A percentile compares a stretch with the other conserved stretches of the same genome.
phyloP scores from a whole-genome alignment of 345 rosid species.

The Erodium maritimum region DNA sequence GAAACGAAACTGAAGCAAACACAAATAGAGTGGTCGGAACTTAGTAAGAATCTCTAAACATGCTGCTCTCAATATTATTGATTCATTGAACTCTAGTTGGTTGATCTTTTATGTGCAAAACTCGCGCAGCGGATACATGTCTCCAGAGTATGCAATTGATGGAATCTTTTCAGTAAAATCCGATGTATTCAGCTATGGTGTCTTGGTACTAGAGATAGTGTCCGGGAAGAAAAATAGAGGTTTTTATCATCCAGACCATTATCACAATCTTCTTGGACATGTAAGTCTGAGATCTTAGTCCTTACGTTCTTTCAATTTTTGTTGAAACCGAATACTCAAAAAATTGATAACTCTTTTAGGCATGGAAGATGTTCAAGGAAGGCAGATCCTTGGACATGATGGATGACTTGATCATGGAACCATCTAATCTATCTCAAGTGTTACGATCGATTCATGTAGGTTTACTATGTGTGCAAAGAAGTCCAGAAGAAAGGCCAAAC shows the following conservation, averaged over 20 bases:
- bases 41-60: conserved; percentile 18
- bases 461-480: conserved; percentile 20
- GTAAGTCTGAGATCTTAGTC: neutral
- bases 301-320: neutral
- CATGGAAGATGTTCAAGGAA: conserved; percentile 22
- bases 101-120: conserved; percentile 9
- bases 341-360: conserved; percentile 10
- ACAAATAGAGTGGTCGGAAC: conserved; percentile 40
- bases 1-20: conserved; percentile 17
- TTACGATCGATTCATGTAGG: conserved; percentile 22
- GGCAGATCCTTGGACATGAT: conserved; percentile 12
- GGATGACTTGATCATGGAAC: conserved; percentile 4
- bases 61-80: neutral
- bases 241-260: conserved; percentile 10
- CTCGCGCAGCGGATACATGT: too few relatives aligned
- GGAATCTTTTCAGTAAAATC: conserved; percentile 18
- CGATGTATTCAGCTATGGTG: conserved; percentile 25
- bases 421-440: conserved; percentile 7
- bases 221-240: conserved; percentile 23
- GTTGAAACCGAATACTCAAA: neutral
- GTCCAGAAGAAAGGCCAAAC: conserved; percentile 15
- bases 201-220: conserved; percentile 19
- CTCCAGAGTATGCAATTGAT: conserved; percentile 17
- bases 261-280: conserved; percentile 19
- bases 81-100: neutral